These are phyloP conservation scores for Agarophyton chilense DNA, from an alignment of 23 red algal species.

Conservation along the genomic window DNA sequence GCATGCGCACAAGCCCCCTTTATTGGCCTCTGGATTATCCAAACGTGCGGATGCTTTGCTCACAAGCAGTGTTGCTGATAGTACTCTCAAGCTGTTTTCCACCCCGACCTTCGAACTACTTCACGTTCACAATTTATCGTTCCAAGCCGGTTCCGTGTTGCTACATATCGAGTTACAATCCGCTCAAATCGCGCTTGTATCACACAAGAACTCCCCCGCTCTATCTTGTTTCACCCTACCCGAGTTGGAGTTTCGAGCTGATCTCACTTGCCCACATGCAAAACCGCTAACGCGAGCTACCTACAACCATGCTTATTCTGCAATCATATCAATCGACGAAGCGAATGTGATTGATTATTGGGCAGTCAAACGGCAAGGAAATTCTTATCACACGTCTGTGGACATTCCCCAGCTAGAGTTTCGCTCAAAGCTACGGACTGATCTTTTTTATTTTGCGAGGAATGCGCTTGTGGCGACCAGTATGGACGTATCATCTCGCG, in stretches of 20 bases:
- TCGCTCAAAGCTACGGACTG: constrained; percentile 56
- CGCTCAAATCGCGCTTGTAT: background rate
- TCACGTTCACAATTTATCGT: background rate
- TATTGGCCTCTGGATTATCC: background rate
- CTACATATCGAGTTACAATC: background rate
- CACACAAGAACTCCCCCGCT: background rate
- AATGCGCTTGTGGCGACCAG: background rate
- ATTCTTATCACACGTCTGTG: background rate
- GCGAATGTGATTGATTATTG: constrained; percentile 2
- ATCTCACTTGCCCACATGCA: background rate
- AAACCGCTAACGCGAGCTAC: background rate
- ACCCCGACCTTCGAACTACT: constrained; percentile 2
- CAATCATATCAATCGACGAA: background rate
- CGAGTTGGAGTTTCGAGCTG: background rate
- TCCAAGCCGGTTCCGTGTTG: background rate
- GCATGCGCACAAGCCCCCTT: background rate
- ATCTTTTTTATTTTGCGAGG: constrained; percentile 63
- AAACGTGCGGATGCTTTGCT: background rate
- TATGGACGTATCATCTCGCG: constrained; percentile 15
- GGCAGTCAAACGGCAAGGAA: background rate
- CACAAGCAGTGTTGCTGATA: background rate
- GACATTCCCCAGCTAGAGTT: constrained; percentile 39
- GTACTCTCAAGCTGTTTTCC: constrained; percentile 28
- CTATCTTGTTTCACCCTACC: background rate
- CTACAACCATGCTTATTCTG: background rate